Percentiles rank a stretch among this genome's conserved stretches.
These are phyloP conservation scores for Pseudogymnoascus sp. DNA, from an alignment of 2,329 filamentous ascomycete species.

Conservation along the genomic window DNA sequence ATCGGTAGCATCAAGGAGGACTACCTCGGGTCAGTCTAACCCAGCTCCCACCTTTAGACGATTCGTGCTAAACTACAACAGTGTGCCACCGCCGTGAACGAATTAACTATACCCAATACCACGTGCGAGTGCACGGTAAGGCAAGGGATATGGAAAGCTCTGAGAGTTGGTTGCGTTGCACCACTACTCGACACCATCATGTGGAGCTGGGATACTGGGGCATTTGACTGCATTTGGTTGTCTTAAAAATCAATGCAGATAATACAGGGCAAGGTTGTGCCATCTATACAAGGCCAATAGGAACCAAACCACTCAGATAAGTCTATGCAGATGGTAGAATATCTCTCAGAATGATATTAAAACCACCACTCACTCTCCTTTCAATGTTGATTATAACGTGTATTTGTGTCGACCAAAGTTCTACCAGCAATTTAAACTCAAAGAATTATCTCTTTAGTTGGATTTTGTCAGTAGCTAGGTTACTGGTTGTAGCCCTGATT, in stretches of 20 bases:
- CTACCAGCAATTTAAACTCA: too few species aligned
- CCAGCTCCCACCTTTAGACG: neutral
- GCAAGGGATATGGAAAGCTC: neutral
- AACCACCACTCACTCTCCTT: neutral
- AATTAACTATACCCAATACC: neutral
- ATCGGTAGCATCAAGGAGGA: slow-evolving; percentile 94
- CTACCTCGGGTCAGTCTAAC: slow-evolving; percentile 51
- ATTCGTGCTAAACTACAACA: slow-evolving; percentile 3
- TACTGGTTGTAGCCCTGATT: too few species aligned
- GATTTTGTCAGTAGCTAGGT: too few species aligned
- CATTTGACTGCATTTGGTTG: neutral
- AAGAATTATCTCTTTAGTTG: too few species aligned
- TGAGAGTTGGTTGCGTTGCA: neutral
- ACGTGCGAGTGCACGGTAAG: neutral
- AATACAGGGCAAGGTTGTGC: neutral
- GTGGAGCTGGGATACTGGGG: neutral
- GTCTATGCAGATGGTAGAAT: neutral
- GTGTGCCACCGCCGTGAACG: slow-evolving; percentile 7
- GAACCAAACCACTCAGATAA: slow-evolving; percentile 2
- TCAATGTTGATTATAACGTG: neutral
- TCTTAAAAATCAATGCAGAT: neutral
- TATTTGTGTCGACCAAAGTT: too few species aligned
- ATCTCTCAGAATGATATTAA: neutral
- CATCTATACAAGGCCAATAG: slow-evolving; percentile 1
- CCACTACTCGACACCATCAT: neutral